These are phyloP conservation scores for Backusella sp. DNA, from an alignment of 192 early-diverging fungal genomes.

Conservation along the genomic window DNA sequence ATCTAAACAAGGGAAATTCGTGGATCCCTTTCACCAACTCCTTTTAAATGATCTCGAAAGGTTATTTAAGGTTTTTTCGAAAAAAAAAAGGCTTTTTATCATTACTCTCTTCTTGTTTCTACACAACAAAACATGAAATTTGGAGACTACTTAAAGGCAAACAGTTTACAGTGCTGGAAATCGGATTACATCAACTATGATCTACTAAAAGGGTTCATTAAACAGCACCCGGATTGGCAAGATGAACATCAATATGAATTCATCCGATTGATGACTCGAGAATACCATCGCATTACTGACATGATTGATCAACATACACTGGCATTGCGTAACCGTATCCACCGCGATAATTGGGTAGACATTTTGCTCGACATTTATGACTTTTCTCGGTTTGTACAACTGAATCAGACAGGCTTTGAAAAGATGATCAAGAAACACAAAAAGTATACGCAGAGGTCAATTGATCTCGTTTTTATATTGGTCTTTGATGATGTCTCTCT, in stretches of 20 bases:
- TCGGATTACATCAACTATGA: background rate
- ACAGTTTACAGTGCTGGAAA: background rate
- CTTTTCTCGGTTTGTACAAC: constrained; percentile 68
- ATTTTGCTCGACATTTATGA: constrained; percentile 75
- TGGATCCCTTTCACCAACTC: background rate
- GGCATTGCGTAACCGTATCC: background rate
- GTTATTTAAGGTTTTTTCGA: background rate
- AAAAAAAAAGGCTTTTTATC: background rate
- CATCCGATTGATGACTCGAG: background rate
- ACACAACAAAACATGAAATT: background rate
- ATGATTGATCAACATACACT: background rate
- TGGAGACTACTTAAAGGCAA: background rate
- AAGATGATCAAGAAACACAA: constrained; percentile 99
- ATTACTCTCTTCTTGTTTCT: background rate
- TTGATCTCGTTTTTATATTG: background rate
- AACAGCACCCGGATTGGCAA: background rate
- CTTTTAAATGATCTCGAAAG: background rate
- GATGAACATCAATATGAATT: background rate
- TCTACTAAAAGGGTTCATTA: background rate
- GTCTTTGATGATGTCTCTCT: background rate
- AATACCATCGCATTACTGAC: background rate
- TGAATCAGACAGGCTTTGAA: constrained; percentile 78
- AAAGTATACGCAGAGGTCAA: constrained; percentile 59
- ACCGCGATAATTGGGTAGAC: constrained; percentile 57
- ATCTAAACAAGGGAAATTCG: background rate